Evolutionary conservation across 345 rosid species (phyloP).

Genomic region (Leavenworthia alabamica): DNA sequence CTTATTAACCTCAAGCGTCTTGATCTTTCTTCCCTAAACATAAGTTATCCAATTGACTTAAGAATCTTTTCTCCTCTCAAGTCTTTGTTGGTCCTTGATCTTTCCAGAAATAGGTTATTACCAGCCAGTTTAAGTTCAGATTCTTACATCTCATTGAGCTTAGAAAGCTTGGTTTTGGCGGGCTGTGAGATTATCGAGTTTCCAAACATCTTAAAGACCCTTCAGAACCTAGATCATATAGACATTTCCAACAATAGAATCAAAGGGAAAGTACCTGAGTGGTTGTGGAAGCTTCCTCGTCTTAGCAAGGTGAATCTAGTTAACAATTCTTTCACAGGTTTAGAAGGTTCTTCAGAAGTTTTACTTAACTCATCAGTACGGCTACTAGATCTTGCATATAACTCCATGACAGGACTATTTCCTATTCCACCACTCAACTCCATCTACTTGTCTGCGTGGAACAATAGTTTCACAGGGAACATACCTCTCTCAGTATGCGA

Average conservation of each 20-base stretch:
- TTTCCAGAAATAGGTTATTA: conserved; percentile 1
- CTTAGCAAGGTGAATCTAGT: neutral
- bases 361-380: neutral
- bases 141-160: neutral
- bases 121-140: conserved; percentile 10
- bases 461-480: conserved; percentile 19
- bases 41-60: conserved; percentile 5
- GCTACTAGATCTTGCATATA: no score
- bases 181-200: neutral
- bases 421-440: conserved; percentile 9
- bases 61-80: neutral
- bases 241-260: conserved; percentile 9
- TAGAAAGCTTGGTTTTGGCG: neutral
- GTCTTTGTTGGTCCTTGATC: conserved; percentile 1
- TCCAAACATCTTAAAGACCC: conserved; percentile 11
- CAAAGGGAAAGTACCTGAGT: conserved; percentile 22
- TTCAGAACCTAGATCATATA: neutral
- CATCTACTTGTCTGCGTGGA: conserved; percentile 5
- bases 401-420: neutral
- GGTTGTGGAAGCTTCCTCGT: conserved; percentile 21
- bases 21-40: neutral
- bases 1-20: neutral
- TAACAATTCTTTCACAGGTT: neutral
- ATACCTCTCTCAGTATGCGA: conserved; percentile 10
- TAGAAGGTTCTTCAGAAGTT: conserved; percentile 14